Evolutionary conservation across 208 protist species (phyloP).

Genomic region (Sergeia podlipaevii): DNA sequence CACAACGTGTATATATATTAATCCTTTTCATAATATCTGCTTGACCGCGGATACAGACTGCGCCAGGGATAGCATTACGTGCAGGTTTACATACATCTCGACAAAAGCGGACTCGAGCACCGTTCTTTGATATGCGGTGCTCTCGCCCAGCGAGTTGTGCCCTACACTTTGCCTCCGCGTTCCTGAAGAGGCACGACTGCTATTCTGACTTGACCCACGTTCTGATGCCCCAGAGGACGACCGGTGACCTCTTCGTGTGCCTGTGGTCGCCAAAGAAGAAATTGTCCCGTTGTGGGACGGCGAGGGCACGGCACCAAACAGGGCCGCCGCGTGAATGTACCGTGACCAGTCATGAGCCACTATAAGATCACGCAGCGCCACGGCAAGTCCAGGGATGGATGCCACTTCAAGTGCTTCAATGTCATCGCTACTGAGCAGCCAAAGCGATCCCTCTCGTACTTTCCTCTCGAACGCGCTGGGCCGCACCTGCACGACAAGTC

Average conservation of each 20-base stretch:
- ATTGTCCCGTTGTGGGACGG: too few species aligned
- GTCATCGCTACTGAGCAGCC: slow-evolving; percentile 16
- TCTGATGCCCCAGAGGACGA: too few species aligned
- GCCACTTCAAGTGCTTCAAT: slow-evolving; percentile 17
- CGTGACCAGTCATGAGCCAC: slow-evolving; percentile 30
- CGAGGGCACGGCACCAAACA: not conserved
- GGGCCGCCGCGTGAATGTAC: not conserved
- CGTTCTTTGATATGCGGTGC: too few species aligned
- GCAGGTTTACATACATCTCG: slow-evolving; percentile 33
- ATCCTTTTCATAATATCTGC: not conserved
- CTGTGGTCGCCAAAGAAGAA: too few species aligned
- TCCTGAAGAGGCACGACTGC: too few species aligned
- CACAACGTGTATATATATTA: not conserved
- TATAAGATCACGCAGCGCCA: slow-evolving; percentile 20
- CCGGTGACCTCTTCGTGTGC: too few species aligned
- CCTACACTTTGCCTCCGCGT: too few species aligned
- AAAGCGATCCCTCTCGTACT: slow-evolving; percentile 17
- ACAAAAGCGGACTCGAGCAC: slow-evolving; percentile 14
- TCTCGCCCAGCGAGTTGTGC: too few species aligned
- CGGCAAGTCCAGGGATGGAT: slow-evolving; percentile 12
- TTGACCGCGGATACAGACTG: slow-evolving; percentile 12
- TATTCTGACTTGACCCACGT: too few species aligned
- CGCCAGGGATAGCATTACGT: slow-evolving; percentile 24
- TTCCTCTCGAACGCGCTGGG: slow-evolving; percentile 6
- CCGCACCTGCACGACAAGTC: slow-evolving; percentile 10